phyloP scores from a whole-genome alignment of 805 yeast genomes.

The Soucietia sequanensis region DNA sequence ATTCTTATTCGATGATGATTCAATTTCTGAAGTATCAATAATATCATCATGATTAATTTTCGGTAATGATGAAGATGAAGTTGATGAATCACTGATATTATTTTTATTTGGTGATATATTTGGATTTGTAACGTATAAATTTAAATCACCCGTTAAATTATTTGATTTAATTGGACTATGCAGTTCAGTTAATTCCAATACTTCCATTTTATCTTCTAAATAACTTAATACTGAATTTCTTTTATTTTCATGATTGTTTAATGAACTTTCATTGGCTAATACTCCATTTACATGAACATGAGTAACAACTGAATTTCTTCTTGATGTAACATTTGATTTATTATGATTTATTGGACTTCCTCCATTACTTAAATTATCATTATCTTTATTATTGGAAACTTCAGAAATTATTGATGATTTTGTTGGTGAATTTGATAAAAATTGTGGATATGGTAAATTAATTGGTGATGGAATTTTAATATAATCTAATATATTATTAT shows the following conservation, averaged over 20 bases:
- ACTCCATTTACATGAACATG: conserved; percentile 46
- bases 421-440: conserved; percentile 39
- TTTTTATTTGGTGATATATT: too few relatives aligned
- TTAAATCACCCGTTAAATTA: too few relatives aligned
- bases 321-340: conserved; percentile 13
- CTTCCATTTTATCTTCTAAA: conserved; percentile 44
- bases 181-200: conserved; percentile 34
- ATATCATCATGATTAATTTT: background rate
- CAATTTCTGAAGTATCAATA: background rate
- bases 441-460: conserved; percentile 30
- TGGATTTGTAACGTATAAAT: too few relatives aligned
- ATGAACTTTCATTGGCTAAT: conserved; percentile 21
- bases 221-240: conserved; percentile 41
- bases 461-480: conserved; percentile 34
- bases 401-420: conserved; percentile 28
- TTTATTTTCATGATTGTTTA: conserved; percentile 26
- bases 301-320: conserved; percentile 42
- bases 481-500: conserved; percentile 27
- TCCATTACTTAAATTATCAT: background rate
- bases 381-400: background rate
- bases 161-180: conserved; percentile 26
- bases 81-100: too few relatives aligned
- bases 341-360: conserved; percentile 10
- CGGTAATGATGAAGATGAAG: too few relatives aligned
- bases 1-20: too few relatives aligned